Base-by-base conservation (phyloP, 2,329 filamentous ascomycete genomes). In the Colletotrichum cereale region DNA sequence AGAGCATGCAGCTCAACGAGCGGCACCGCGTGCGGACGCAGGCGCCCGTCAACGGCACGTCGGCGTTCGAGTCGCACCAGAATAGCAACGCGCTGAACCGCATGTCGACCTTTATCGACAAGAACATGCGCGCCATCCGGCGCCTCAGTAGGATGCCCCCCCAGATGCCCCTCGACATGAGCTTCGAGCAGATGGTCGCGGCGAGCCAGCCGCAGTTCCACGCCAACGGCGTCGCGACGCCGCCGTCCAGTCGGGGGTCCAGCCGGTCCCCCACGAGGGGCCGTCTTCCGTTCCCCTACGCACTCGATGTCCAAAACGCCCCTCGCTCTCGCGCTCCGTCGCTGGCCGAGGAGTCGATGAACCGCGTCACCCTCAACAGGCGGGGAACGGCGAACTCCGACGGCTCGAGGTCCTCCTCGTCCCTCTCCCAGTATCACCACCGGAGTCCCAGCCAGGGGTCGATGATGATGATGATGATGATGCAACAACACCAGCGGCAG, bases 81-180 rank as follows among this genome's bases (percentile, higher is more conserved):
- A 84, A 85, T 67, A 79, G 76, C 18, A 80, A 79, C 34, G 84
- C 85, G 5, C 75, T 86, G 60, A 79, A 79, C 24, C 81, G 83
- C 29, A 86, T 87, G 82, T 84, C 82, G 16, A 79, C 67, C 44
- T 85, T 85, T 74, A 80, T 85, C 53, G 80, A 82, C 71, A 79
- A 78, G 66, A 85, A 85, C 75, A 82, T 80, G 78, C 80, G 80
- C 31, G 80, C 82, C 8, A 84, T 86, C 65, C 79, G 83, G 1
- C 75, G 84, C 5, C 78, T 85, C 10, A 84, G 81, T 75, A 82
- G 79, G 61, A 77, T 84, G 75, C 82, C 83, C 16, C 65, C 78
- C n/a, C n/a, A n/a, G 12, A 72, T 76, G 63, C 76, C 77, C 11
- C 50, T 58, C n/a, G 56, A 53, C 31, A 73, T 79, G 72, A 78